Percentiles rank a stretch among this genome's conserved stretches.
Conservation (phyloP, 192 early-diverging fungal genomes). For the Funneliformis geosporum region DNA sequence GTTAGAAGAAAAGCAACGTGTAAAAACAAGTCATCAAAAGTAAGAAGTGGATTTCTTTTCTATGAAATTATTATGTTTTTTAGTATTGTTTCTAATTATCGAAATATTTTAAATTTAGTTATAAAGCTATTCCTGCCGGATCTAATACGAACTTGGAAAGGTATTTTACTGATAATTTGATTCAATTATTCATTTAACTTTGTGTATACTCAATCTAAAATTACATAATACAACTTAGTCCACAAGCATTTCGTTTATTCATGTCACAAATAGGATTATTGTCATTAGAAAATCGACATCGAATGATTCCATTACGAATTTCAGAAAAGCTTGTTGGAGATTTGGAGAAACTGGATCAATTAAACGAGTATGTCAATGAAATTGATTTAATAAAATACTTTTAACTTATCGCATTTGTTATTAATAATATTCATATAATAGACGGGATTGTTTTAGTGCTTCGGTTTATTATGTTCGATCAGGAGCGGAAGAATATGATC, state of each 20-base stretch:
- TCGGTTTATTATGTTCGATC: constrained; percentile 65
- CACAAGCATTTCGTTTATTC: constrained; percentile 59
- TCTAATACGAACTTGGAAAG: constrained; percentile 36
- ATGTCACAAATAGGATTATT: constrained; percentile 70
- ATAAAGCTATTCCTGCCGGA: constrained; percentile 24
- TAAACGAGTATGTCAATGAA: constrained; percentile 63
- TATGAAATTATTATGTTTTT: not conserved
- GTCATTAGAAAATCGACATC: constrained; percentile 55
- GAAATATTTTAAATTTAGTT: constrained; percentile 14
- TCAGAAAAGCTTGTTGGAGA: constrained; percentile 64
- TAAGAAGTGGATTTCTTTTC: constrained; percentile 7
- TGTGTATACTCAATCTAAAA: not conserved
- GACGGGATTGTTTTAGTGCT: constrained; percentile 70
- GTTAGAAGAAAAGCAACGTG: not conserved
- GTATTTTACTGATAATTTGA: constrained; percentile 15
- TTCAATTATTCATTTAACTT: not conserved
- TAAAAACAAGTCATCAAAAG: constrained; percentile 8
- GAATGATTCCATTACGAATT: constrained; percentile 64
- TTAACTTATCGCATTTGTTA: not conserved
- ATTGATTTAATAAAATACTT: not conserved
- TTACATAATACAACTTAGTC: constrained; percentile 33
- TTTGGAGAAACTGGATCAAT: constrained; percentile 59
- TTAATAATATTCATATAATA: constrained; percentile 19
- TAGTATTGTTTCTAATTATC: not conserved
- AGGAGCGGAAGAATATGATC: constrained; percentile 48